Evolutionary conservation across 1,139 yeast species (phyloP).

Genomic region (Nadsonia starkeyi-henricii): DNA sequence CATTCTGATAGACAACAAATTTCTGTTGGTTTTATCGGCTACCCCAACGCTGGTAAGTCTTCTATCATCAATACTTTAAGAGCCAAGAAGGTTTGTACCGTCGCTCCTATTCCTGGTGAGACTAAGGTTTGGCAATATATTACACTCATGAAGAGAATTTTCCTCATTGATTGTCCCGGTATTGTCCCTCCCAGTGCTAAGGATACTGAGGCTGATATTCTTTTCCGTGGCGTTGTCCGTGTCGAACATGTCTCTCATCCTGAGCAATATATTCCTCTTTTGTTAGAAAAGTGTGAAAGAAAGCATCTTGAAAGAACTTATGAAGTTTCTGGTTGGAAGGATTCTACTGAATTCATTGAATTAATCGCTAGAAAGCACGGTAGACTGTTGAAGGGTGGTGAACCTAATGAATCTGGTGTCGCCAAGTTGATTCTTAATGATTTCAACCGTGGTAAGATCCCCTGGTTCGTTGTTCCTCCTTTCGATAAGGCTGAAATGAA

Average conservation of each 20-base stretch:
- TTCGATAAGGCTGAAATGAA: conserved; percentile 25
- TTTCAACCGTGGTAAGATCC: conserved; percentile 92
- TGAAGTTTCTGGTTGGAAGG: conserved; percentile 85
- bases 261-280: conserved; percentile 86
- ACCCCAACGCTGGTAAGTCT: conserved; percentile 95
- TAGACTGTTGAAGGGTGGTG: conserved; percentile 89
- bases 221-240: conserved; percentile 94
- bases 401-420: conserved; percentile 90
- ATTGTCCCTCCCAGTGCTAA: conserved; percentile 90
- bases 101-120: conserved; percentile 98
- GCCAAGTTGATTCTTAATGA: conserved; percentile 85
- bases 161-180: conserved; percentile 96
- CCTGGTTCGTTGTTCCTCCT: conserved; percentile 96
- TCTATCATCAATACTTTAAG: conserved; percentile 88
- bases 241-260: conserved; percentile 93
- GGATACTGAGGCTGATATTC: conserved; percentile 85
- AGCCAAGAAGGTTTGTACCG: conserved; percentile 88
- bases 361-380: conserved; percentile 87
- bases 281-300: conserved; percentile 71
- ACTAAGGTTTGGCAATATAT: conserved; percentile 99
- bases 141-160: conserved; percentile 89
- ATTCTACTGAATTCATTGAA: conserved; percentile 75
- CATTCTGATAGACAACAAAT: conserved; percentile 92
- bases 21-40: conserved; percentile 93
- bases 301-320: conserved; percentile 92